A percentile compares a stretch with the other conserved stretches of the same genome.
These are phyloP conservation scores for Penicillium griseofulvum DNA, from an alignment of 2,329 filamentous ascomycete species.

Conservation along the genomic window DNA sequence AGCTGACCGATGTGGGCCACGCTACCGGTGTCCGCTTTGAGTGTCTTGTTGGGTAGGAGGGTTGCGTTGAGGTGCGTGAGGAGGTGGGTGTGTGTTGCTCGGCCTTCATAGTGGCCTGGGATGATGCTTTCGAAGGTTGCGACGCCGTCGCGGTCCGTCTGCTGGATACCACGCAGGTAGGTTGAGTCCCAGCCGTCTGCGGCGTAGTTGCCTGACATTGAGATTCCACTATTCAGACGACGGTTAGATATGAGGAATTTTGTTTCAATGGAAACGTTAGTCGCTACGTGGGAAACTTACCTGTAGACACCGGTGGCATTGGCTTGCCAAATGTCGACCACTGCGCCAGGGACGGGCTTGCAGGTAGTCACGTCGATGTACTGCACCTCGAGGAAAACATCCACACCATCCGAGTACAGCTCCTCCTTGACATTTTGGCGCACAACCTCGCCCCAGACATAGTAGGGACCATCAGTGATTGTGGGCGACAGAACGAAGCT, in stretches of 20 bases:
- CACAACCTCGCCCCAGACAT: constrained; percentile 45
- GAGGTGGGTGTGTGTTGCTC: constrained; percentile 52
- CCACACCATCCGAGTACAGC: constrained; percentile 39
- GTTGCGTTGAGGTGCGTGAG: constrained; percentile 43
- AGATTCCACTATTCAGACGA: constrained; percentile 24
- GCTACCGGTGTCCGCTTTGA: constrained; percentile 41
- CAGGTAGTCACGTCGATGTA: constrained; percentile 50
- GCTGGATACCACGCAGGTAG: constrained; percentile 51
- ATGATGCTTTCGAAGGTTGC: constrained; percentile 50
- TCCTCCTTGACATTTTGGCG: constrained; percentile 44
- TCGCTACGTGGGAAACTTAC: constrained; percentile 18
- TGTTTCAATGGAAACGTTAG: neutral
- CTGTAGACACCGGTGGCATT: constrained; percentile 50
- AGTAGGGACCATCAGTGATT: constrained; percentile 47
- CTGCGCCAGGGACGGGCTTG: constrained; percentile 37
- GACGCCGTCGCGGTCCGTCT: constrained; percentile 49
- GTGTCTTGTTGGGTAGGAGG: constrained; percentile 46
- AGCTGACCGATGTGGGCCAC: constrained; percentile 52
- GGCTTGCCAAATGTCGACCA: constrained; percentile 50
- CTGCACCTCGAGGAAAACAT: constrained; percentile 46
- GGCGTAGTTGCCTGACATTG: constrained; percentile 28
- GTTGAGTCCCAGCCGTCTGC: constrained; percentile 39
- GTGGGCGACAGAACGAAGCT: constrained; percentile 46
- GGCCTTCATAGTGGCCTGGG: constrained; percentile 49
- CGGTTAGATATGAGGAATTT: neutral